These are phyloP conservation scores for Boletus reticulatus DNA, from an alignment of 768 basidiomycete genomes.

Conservation along the genomic window DNA sequence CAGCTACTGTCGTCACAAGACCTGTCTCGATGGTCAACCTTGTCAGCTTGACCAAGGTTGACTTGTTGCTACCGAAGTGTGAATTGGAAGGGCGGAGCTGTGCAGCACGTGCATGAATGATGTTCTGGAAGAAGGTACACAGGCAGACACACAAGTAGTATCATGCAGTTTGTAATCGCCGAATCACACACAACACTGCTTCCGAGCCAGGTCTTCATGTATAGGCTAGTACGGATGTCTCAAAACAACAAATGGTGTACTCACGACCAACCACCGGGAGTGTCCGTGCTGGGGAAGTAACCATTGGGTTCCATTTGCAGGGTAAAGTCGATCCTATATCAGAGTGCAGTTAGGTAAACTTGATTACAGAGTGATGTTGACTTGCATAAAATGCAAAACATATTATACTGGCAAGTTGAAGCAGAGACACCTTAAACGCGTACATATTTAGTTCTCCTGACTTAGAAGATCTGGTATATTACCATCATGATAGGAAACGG, in stretches of 20 bases:
- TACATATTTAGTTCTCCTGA: not conserved
- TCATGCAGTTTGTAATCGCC: slow-evolving; percentile 21
- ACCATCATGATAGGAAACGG: slow-evolving; percentile 17
- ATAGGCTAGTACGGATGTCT: not conserved
- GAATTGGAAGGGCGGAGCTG: slow-evolving; percentile 17
- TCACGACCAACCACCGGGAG: slow-evolving; percentile 10
- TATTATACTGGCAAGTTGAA: slow-evolving; percentile 20
- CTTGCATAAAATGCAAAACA: not conserved
- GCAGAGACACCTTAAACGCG: slow-evolving; percentile 17
- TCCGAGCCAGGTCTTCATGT: slow-evolving; percentile 19
- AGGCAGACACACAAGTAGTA: slow-evolving; percentile 6
- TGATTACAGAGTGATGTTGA: not conserved
- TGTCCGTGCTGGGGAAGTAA: not conserved
- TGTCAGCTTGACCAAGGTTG: slow-evolving; percentile 7
- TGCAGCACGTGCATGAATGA: not conserved
- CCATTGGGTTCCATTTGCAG: not conserved
- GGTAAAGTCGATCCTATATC: not conserved
- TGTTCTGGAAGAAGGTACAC: not conserved
- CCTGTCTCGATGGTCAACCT: slow-evolving; percentile 25
- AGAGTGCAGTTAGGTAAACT: not conserved
- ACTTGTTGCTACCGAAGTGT: not conserved
- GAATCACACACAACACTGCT: slow-evolving; percentile 18
- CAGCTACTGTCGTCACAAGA: slow-evolving; percentile 16
- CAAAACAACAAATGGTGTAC: not conserved
- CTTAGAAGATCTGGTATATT: not conserved